Evolutionary conservation across 2,329 filamentous ascomycete species (phyloP).

Genomic region (Pleoardoris graminearum): DNA sequence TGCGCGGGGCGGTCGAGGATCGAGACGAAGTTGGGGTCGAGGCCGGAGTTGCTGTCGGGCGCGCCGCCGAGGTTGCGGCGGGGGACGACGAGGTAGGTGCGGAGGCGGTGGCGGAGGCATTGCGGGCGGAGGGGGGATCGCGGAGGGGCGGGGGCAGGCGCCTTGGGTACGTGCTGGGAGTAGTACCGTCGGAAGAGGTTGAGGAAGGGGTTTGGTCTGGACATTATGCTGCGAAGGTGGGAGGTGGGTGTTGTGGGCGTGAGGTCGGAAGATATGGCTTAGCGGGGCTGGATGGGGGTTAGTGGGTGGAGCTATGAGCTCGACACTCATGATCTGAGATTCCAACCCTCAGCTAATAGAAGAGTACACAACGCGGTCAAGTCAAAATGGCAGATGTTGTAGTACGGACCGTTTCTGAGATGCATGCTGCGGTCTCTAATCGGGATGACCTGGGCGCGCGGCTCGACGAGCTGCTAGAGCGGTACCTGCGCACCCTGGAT

Average conservation of each 20-base stretch:
- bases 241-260: neutral
- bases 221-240: conserved; percentile 26
- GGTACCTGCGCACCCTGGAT: conserved; percentile 68
- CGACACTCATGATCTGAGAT: too few relatives aligned
- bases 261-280: conserved; percentile 3
- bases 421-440: neutral
- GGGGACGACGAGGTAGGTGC: conserved; percentile 21
- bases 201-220: conserved; percentile 40
- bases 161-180: conserved; percentile 17
- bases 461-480: conserved; percentile 67
- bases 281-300: conserved; percentile 7
- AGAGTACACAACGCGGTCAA: neutral
- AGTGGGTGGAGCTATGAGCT: conserved; percentile 4
- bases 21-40: conserved; percentile 76
- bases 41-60: conserved; percentile 59
- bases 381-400: conserved; percentile 15
- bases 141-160: conserved; percentile 12
- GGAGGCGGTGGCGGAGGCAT: conserved; percentile 39
- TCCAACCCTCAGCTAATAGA: too few relatives aligned
- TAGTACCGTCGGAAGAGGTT: conserved; percentile 37
- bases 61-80: conserved; percentile 28
- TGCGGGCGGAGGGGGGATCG: conserved; percentile 32
- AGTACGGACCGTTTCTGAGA: neutral
- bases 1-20: conserved; percentile 83
- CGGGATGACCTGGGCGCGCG: conserved; percentile 41